Percentiles rank a stretch among this genome's conserved stretches.
These are phyloP conservation scores for Coemansia sp. DNA, from an alignment of 192 early-diverging fungal genomes.

Conservation along the genomic window DNA sequence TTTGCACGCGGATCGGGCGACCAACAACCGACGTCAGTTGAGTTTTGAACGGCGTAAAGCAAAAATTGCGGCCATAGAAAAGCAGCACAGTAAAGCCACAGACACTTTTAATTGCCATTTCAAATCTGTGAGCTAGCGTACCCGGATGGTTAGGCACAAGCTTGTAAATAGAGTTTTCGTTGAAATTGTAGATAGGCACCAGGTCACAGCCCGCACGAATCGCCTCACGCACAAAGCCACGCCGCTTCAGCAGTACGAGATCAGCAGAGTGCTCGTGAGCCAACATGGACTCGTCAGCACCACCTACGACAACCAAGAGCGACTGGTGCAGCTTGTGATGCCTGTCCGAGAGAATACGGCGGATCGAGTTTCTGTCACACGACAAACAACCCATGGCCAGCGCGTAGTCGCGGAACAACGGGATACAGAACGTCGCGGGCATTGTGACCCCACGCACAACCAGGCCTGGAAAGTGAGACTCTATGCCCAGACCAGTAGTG, in stretches of 20 bases:
- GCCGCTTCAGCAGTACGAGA: slow-evolving; percentile 74
- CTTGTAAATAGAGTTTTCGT: slow-evolving; percentile 91
- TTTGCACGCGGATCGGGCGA: slow-evolving; percentile 34
- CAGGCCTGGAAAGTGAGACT: slow-evolving; percentile 78
- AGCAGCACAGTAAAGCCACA: slow-evolving; percentile 76
- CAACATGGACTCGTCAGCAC: slow-evolving; percentile 81
- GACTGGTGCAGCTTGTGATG: slow-evolving; percentile 54
- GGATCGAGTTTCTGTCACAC: slow-evolving; percentile 76
- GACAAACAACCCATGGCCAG: slow-evolving; percentile 78
- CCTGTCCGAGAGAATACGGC: slow-evolving; percentile 75
- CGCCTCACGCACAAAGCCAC: slow-evolving; percentile 92
- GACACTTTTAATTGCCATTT: slow-evolving; percentile 69
- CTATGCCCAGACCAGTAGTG: slow-evolving; percentile 79
- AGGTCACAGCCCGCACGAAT: slow-evolving; percentile 77
- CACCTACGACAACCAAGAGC: slow-evolving; percentile 87
- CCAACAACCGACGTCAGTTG: slow-evolving; percentile 53
- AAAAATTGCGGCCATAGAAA: slow-evolving; percentile 85
- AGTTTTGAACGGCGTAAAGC: slow-evolving; percentile 62
- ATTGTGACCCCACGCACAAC: slow-evolving; percentile 80
- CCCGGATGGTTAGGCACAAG: slow-evolving; percentile 72
- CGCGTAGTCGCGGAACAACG: slow-evolving; percentile 84
- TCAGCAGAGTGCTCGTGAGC: slow-evolving; percentile 68
- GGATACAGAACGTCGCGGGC: slow-evolving; percentile 78
- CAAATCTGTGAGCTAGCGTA: slow-evolving; percentile 67
- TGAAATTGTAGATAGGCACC: slow-evolving; percentile 91